phyloP scores from a whole-genome alignment of 768 basidiomycete genomes.

The Phaeotremella fagi region DNA sequence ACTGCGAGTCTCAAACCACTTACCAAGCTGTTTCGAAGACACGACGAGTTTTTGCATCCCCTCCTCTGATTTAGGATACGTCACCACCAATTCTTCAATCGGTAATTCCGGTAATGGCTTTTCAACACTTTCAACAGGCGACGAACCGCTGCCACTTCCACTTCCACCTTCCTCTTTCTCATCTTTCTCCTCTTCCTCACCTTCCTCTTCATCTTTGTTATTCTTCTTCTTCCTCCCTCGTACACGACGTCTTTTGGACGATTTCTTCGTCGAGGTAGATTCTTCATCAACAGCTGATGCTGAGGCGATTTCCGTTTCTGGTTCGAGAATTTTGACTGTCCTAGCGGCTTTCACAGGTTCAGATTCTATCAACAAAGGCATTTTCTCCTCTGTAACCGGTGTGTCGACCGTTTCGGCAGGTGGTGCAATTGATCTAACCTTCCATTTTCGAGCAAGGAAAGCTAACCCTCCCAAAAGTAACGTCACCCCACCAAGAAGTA shows the following conservation, averaged over 20 bases:
- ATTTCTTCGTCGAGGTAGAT: slow-evolving; percentile 29
- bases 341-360: not conserved
- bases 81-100: too few relatives aligned
- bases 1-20: slow-evolving; percentile 58
- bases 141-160: slow-evolving; percentile 45
- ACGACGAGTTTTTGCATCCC: too few relatives aligned
- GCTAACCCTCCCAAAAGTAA: slow-evolving; percentile 15
- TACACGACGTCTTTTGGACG: slow-evolving; percentile 42
- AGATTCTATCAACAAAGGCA: slow-evolving; percentile 16
- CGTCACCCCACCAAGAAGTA: slow-evolving; percentile 14
- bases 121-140: slow-evolving; percentile 35
- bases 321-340: not conserved
- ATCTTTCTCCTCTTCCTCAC: slow-evolving; percentile 47
- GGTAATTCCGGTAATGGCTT: slow-evolving; percentile 34
- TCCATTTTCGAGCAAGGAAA: slow-evolving; percentile 2
- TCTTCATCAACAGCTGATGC: not conserved
- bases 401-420: too few relatives aligned
- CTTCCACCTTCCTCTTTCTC: slow-evolving; percentile 44
- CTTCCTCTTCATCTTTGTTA: slow-evolving; percentile 41
- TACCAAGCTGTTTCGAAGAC: too few relatives aligned
- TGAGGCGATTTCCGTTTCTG: not conserved
- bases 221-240: slow-evolving; percentile 56
- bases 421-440: slow-evolving; percentile 1
- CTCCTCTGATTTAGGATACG: too few relatives aligned
- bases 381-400: slow-evolving; percentile 30